These are phyloP conservation scores for Pichia pseudocactophila DNA, from an alignment of 805 yeast genomes.

Conservation along the genomic window DNA sequence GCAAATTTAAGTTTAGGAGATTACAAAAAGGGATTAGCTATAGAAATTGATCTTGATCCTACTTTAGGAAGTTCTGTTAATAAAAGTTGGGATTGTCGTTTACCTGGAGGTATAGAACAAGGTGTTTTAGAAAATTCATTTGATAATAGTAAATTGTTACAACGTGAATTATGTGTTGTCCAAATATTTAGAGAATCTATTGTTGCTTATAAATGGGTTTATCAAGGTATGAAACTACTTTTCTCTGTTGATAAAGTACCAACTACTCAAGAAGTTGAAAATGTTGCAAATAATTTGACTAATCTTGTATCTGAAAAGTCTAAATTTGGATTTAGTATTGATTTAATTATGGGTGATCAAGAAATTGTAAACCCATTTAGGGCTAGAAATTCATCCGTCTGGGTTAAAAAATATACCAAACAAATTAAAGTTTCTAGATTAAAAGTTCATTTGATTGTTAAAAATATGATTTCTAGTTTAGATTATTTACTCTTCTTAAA, in stretches of 20 bases:
- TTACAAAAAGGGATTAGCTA: constrained; percentile 29
- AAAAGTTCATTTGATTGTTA: constrained; percentile 28
- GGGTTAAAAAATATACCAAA: constrained; percentile 16
- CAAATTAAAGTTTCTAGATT: constrained; percentile 24
- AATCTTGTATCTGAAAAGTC: constrained; percentile 26
- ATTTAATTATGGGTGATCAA: constrained; percentile 16
- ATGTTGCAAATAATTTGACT: constrained; percentile 21
- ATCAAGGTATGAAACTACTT: constrained; percentile 32
- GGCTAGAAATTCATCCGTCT: constrained; percentile 12
- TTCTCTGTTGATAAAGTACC: constrained; percentile 29
- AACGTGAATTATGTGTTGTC: constrained; percentile 38
- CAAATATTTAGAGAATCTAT: constrained; percentile 39
- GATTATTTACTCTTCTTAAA: constrained; percentile 38
- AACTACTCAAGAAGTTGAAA: constrained; percentile 25
- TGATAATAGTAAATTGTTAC: constrained; percentile 21
- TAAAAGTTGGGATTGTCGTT: constrained; percentile 30
- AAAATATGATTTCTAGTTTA: constrained; percentile 41
- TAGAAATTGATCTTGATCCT: constrained; percentile 31
- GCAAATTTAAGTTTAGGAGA: constrained; percentile 31
- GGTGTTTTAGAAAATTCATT: constrained; percentile 29
- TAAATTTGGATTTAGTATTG: constrained; percentile 19
- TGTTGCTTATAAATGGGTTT: constrained; percentile 35
- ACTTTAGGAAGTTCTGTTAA: constrained; percentile 25
- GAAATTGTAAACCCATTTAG: constrained; percentile 13
- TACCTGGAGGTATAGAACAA: constrained; percentile 31